Conservation (phyloP, 768 basidiomycete species). For the Inosperma sp. region DNA sequence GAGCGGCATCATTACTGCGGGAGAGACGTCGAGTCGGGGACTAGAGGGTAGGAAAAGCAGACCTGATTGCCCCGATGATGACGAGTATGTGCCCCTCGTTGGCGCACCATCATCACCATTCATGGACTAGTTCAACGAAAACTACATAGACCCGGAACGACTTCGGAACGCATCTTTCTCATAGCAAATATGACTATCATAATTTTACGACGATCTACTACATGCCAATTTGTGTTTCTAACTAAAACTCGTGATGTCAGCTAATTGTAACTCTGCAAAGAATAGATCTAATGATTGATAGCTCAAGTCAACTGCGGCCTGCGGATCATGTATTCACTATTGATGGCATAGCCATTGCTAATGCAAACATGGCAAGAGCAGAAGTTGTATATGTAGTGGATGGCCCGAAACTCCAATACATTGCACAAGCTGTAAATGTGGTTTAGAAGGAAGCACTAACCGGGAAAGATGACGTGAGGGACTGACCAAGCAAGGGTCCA, state of each 20-base stretch:
- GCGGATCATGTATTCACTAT: slow-evolving; percentile 37
- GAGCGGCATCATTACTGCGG: slow-evolving; percentile 40
- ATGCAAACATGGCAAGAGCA: slow-evolving; percentile 58
- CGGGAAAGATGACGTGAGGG: slow-evolving; percentile 1
- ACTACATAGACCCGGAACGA: slow-evolving; percentile 16
- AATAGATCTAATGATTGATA: too few relatives aligned
- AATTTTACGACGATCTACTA: too few relatives aligned
- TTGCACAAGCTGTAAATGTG: slow-evolving; percentile 61
- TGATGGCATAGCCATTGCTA: slow-evolving; percentile 55
- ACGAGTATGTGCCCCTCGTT: slow-evolving; percentile 16
- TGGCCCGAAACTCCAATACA: slow-evolving; percentile 87
- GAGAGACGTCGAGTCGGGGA: slow-evolving; percentile 18
- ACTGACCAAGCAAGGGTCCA: slow-evolving; percentile 82
- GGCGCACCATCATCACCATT: slow-evolving; percentile 16
- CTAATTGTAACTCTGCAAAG: too few relatives aligned
- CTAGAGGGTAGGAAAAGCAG: slow-evolving; percentile 11
- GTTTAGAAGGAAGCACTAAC: slow-evolving; percentile 9
- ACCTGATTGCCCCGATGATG: background rate
- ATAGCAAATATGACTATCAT: background rate
- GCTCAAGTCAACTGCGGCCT: slow-evolving; percentile 18
- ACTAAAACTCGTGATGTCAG: too few relatives aligned
- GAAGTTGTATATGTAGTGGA: slow-evolving; percentile 66
- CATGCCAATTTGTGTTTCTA: too few relatives aligned
- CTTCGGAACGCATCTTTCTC: slow-evolving; percentile 10
- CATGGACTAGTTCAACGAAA: slow-evolving; percentile 24